Percentiles rank a stretch among this genome's conserved stretches.
Evolutionary conservation across 139 green algal species (phyloP).

Genomic region (Chloropicon primus): DNA sequence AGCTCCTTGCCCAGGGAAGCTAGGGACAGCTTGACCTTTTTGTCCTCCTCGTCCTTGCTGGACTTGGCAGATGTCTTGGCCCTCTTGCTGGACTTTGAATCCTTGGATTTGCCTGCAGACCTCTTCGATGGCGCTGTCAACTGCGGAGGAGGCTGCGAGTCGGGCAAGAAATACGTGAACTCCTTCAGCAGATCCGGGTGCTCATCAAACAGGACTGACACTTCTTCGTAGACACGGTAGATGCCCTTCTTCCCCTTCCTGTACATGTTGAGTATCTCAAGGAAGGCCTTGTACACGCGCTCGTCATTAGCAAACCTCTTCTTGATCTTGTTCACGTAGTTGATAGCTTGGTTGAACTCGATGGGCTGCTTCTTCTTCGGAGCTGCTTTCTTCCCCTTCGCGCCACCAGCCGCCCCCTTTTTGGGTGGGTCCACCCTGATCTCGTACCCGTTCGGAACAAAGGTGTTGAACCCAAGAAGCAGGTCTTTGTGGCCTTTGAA

Average conservation of each 20-base stretch:
- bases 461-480: slow-evolving; percentile 99
- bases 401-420: slow-evolving; percentile 8
- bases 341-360: slow-evolving; percentile 99
- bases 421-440: slow-evolving; percentile 47
- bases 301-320: slow-evolving; percentile 81
- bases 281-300: slow-evolving; percentile 96
- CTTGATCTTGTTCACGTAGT: slow-evolving; percentile 99
- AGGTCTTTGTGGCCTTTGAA: slow-evolving; percentile 89
- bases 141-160: slow-evolving; percentile 31
- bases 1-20: not conserved
- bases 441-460: slow-evolving; percentile 83
- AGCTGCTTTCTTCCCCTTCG: slow-evolving; percentile 32
- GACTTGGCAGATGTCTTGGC: not conserved
- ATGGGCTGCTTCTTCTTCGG: slow-evolving; percentile 37
- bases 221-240: slow-evolving; percentile 87
- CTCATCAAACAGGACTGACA: slow-evolving; percentile 74
- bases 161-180: slow-evolving; percentile 97
- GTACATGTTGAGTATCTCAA: slow-evolving; percentile 99
- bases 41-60: not conserved
- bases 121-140: not conserved
- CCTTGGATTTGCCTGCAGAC: not conserved
- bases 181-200: slow-evolving; percentile 90
- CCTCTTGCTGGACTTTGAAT: not conserved
- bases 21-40: not conserved
- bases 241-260: slow-evolving; percentile 96